phyloP scores from a whole-genome alignment of 306 rosid genomes.

The Cicer chorassanicum region DNA sequence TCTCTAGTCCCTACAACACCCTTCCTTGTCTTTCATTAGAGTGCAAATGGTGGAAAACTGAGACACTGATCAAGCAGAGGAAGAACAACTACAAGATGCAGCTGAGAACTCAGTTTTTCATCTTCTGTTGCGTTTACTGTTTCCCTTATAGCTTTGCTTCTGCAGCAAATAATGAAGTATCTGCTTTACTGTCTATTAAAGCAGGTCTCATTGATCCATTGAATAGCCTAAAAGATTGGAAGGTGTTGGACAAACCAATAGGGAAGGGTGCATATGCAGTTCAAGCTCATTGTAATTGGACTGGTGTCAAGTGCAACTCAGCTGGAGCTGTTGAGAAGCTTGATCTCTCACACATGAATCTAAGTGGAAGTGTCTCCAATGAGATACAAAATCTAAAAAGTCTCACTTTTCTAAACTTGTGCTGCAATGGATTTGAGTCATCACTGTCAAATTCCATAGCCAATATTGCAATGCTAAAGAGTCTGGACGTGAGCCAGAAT shows the following conservation, averaged over 20 bases:
- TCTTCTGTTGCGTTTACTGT: constrained; percentile 50
- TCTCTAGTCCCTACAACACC: constrained; percentile 12
- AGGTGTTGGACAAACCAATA: too few relatives aligned
- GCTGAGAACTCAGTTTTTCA: constrained; percentile 56
- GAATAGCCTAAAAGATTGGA: constrained; percentile 70
- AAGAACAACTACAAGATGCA: constrained; percentile 56
- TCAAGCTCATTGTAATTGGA: constrained; percentile 71
- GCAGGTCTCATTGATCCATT: constrained; percentile 67
- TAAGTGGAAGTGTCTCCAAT: constrained; percentile 68
- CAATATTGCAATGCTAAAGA: constrained; percentile 62
- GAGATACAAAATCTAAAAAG: constrained; percentile 60
- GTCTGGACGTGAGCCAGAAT: constrained; percentile 84
- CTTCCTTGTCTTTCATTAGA: constrained; percentile 44
- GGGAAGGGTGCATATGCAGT: constrained; percentile 27
- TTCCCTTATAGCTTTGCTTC: constrained; percentile 43
- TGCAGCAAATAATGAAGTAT: constrained; percentile 59
- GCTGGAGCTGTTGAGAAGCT: constrained; percentile 66
- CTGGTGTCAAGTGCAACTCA: constrained; percentile 73
- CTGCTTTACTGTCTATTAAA: constrained; percentile 71
- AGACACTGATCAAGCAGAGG: constrained; percentile 44
- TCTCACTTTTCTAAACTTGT: constrained; percentile 70
- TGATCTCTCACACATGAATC: constrained; percentile 84
- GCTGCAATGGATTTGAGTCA: constrained; percentile 76
- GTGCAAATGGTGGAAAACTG: constrained; percentile 61
- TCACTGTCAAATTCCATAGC: constrained; percentile 63